phyloP scores from a whole-genome alignment of 768 basidiomycete species.

The Naematelia encephala region DNA sequence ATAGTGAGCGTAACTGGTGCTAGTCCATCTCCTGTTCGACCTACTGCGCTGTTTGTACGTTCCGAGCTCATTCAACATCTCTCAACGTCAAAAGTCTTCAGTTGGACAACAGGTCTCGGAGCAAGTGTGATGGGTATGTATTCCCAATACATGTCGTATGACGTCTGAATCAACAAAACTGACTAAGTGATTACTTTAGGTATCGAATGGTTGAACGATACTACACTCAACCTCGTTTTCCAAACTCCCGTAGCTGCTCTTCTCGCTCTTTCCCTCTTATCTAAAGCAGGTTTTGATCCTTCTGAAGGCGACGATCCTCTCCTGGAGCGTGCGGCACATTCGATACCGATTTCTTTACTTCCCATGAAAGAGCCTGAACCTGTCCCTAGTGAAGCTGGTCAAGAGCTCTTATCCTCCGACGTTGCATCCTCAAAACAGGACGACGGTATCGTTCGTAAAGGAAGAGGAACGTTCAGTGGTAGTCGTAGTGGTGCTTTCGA shows the following conservation, averaged over 20 bases:
- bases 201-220: constrained; percentile 51
- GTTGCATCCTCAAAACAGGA: neutral
- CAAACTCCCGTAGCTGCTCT: constrained; percentile 32
- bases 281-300: constrained; percentile 48
- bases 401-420: constrained; percentile 21
- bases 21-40: constrained; percentile 29
- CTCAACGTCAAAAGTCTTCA: constrained; percentile 41
- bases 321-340: constrained; percentile 42
- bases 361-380: constrained; percentile 24
- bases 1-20: constrained; percentile 28
- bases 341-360: constrained; percentile 39
- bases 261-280: constrained; percentile 38
- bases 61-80: constrained; percentile 43
- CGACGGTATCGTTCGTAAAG: constrained; percentile 14
- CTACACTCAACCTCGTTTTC: constrained; percentile 42
- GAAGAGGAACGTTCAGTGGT: constrained; percentile 30
- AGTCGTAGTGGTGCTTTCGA: neutral
- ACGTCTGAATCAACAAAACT: constrained; percentile 7
- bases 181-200: constrained; percentile 23
- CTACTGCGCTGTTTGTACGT: constrained; percentile 31
- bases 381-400: constrained; percentile 19
- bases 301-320: constrained; percentile 47
- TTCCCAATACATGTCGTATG: neutral
- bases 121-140: constrained; percentile 39
- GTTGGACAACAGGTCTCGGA: constrained; percentile 35